A percentile compares a stretch with the other conserved stretches of the same genome.
Evolutionary conservation across 1,284 basidiomycete species (phyloP).

Genomic region (Cutaneotrichosporon dermatis): DNA sequence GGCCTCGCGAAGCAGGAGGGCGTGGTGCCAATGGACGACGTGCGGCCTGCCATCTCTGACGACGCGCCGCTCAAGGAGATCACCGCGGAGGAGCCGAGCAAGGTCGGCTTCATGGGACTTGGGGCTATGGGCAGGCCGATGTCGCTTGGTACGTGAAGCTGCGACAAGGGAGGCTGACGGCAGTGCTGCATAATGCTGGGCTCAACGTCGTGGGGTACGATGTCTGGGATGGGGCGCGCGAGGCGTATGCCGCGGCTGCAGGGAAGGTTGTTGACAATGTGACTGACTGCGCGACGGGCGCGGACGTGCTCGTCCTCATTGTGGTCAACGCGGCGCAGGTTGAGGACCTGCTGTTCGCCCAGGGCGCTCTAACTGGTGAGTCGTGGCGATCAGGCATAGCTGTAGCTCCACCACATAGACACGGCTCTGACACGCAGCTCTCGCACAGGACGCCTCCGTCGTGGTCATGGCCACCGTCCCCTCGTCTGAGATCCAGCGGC

Average conservation of each 20-base stretch:
- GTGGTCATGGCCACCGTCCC: conserved; percentile 36
- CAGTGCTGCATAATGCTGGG: conserved; percentile 14
- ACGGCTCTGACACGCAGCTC: neutral
- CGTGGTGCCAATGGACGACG: neutral
- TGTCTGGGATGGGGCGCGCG: conserved; percentile 10
- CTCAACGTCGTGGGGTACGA: conserved; percentile 23
- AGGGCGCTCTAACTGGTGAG: conserved; percentile 12
- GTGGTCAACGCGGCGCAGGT: conserved; percentile 25
- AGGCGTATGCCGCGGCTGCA: conserved; percentile 3
- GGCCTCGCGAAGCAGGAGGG: conserved; percentile 4
- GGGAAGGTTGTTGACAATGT: conserved; percentile 12
- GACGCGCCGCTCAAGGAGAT: neutral
- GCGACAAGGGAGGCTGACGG: neutral
- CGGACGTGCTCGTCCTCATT: conserved; percentile 25
- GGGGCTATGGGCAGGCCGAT: conserved; percentile 22
- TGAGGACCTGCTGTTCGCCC: conserved; percentile 21
- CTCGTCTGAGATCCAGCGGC: conserved; percentile 18
- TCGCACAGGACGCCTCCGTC: conserved; percentile 25
- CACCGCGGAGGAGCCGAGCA: conserved; percentile 1
- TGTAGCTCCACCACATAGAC: neutral
- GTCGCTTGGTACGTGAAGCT: conserved; percentile 15
- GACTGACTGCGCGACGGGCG: conserved; percentile 11
- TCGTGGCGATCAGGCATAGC: neutral
- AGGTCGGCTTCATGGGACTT: conserved; percentile 21
- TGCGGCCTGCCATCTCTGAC: neutral